phyloP scores from a whole-genome alignment of 2,329 filamentous ascomycete species.

The Malbranchea cinnamomea region DNA sequence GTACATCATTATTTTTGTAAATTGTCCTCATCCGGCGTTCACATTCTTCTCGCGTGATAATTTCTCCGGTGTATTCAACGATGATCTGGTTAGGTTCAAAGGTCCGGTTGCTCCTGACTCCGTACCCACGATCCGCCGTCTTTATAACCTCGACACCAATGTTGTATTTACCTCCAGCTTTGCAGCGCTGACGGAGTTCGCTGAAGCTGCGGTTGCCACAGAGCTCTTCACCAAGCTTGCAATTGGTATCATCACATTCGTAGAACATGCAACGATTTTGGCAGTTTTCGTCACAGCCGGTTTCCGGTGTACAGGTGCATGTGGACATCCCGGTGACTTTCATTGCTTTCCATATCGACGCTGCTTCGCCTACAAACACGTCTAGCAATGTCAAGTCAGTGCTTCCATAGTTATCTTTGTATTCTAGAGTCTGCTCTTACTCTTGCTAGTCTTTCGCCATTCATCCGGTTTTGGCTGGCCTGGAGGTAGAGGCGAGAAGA shows the following conservation, averaged over 20 bases:
- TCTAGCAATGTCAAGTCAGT: slow-evolving; percentile 37
- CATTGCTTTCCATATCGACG: slow-evolving; percentile 64
- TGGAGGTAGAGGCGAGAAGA: slow-evolving; percentile 73
- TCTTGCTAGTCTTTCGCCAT: slow-evolving; percentile 84
- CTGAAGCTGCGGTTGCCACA: slow-evolving; percentile 86
- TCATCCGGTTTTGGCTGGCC: slow-evolving; percentile 85
- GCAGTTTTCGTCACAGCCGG: slow-evolving; percentile 77
- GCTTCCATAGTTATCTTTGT: background rate
- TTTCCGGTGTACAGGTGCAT: slow-evolving; percentile 63
- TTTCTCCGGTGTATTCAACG: slow-evolving; percentile 95
- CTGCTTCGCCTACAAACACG: slow-evolving; percentile 76
- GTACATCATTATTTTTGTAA: slow-evolving; percentile 85
- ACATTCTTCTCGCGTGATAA: slow-evolving; percentile 88
- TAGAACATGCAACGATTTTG: slow-evolving; percentile 96
- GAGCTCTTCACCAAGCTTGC: slow-evolving; percentile 54
- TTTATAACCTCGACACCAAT: slow-evolving; percentile 92
- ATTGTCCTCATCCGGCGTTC: slow-evolving; percentile 83
- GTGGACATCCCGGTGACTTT: slow-evolving; percentile 59
- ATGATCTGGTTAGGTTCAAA: slow-evolving; percentile 90
- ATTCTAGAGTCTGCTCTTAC: slow-evolving; percentile 37
- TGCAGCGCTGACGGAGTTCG: slow-evolving; percentile 57
- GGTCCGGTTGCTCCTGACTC: slow-evolving; percentile 75
- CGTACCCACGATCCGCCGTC: slow-evolving; percentile 75
- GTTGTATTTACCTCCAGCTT: slow-evolving; percentile 70
- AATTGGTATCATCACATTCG: slow-evolving; percentile 86